Evolutionary conservation across 2,329 filamentous ascomycete genomes (phyloP).

Genomic region (Pezicula rhizophila): DNA sequence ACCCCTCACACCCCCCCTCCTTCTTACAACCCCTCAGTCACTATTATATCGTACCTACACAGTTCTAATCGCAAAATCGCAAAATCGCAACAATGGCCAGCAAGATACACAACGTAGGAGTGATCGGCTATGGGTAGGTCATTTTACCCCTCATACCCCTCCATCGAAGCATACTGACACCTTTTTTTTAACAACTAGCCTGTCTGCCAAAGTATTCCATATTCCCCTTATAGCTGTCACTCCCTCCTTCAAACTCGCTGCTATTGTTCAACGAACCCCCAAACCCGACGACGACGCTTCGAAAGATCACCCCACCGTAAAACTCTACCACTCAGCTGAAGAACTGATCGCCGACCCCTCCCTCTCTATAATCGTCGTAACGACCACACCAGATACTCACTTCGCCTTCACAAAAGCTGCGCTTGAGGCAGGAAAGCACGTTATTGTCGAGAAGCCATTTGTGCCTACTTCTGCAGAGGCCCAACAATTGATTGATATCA

Average conservation of each 20-base stretch:
- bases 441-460: constrained; percentile 79
- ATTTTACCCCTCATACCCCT: neutral
- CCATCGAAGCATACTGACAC: neutral
- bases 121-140: constrained; percentile 48
- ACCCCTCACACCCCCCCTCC: no score
- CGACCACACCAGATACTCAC: constrained; percentile 67
- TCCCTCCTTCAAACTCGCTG: constrained; percentile 60
- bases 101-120: constrained; percentile 47
- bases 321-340: constrained; percentile 57
- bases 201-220: constrained; percentile 74
- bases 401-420: constrained; percentile 58
- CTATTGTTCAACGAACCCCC: constrained; percentile 70
- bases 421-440: constrained; percentile 67
- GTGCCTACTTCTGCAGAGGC: constrained; percentile 67
- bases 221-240: constrained; percentile 69
- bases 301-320: constrained; percentile 58
- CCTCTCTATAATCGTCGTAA: constrained; percentile 65
- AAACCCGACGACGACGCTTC: constrained; percentile 59
- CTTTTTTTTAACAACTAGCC: constrained; percentile 26
- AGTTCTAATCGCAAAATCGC: no score
- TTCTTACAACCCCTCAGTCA: no score
- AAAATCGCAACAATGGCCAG: constrained; percentile 14
- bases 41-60: no score
- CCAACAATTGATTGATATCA: constrained; percentile 45
- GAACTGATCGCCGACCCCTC: constrained; percentile 58